Conservation (phyloP, 2,329 filamentous ascomycete species). For the Colletotrichum noveboracense region DNA sequence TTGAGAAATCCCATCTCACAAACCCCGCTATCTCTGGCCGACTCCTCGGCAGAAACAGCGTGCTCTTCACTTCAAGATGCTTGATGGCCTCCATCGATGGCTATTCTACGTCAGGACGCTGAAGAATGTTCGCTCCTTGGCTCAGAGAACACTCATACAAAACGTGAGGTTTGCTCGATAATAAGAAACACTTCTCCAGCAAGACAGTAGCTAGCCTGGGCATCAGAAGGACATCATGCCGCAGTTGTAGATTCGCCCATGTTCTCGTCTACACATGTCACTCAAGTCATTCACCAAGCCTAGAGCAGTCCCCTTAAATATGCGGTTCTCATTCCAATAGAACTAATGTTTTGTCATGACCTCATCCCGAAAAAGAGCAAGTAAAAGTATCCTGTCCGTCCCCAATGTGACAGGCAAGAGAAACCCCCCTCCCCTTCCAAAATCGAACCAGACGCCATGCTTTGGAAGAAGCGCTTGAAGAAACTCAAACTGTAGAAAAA, state of each 20-base stretch:
- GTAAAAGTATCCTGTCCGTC: not conserved
- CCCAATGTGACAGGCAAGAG: not conserved
- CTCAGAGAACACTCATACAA: not conserved
- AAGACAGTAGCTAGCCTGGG: not conserved
- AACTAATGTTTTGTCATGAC: constrained; percentile 10
- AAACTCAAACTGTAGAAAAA: not conserved
- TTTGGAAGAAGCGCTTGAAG: constrained; percentile 16
- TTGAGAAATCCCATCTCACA: not conserved
- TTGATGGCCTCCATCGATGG: rapidly evolving
- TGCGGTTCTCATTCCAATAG: not conserved
- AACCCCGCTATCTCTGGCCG: rapidly evolving
- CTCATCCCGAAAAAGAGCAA: not conserved
- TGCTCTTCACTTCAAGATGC: not conserved
- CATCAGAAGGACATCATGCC: not conserved
- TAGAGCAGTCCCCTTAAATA: not conserved
- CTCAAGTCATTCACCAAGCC: not conserved
- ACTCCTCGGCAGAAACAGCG: rapidly evolving
- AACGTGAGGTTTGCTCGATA: not conserved
- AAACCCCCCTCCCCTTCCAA: not conserved
- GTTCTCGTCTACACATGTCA: not conserved
- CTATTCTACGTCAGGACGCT: rapidly evolving
- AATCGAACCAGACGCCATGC: constrained; percentile 13
- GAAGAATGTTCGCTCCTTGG: not conserved
- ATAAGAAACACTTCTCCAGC: not conserved
- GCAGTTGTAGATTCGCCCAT: rapidly evolving